Conservation (phyloP, 495 filamentous ascomycete species). For the Aspergillus cavernicola region DNA sequence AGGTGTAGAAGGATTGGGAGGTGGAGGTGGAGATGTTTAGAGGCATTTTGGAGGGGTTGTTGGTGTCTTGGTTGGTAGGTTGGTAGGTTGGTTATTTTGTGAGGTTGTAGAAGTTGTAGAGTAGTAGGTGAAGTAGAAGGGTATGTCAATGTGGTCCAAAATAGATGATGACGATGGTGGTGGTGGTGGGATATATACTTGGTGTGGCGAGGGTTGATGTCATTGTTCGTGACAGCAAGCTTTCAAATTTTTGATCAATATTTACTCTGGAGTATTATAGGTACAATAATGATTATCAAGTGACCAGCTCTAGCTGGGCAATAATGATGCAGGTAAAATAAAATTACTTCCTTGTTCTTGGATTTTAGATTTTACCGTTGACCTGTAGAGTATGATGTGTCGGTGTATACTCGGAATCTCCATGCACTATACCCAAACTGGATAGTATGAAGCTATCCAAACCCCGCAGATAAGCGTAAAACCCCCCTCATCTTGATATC, state of each 20-base stretch:
- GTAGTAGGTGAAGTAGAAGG: not conserved
- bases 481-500: not conserved
- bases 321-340: not conserved
- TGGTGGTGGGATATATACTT: not conserved
- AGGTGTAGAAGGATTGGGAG: constrained; percentile 20
- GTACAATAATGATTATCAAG: too few species aligned
- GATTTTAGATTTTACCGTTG: too few species aligned
- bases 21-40: not conserved
- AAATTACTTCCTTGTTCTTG: too few species aligned
- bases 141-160: not conserved
- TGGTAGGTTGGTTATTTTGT: not conserved
- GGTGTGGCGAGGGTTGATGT: constrained; percentile 7
- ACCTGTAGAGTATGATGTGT: too few species aligned
- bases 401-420: not conserved
- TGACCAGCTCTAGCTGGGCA: too few species aligned
- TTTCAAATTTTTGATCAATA: too few species aligned
- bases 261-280: too few species aligned
- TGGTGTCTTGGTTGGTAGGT: not conserved
- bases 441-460: not conserved
- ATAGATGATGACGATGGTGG: not conserved
- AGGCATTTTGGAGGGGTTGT: not conserved
- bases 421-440: not conserved
- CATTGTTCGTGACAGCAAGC: not conserved
- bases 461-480: constrained; percentile 10
- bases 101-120: not conserved